Conservation (phyloP, 345 rosid species). For the Nasturtium officinale region DNA sequence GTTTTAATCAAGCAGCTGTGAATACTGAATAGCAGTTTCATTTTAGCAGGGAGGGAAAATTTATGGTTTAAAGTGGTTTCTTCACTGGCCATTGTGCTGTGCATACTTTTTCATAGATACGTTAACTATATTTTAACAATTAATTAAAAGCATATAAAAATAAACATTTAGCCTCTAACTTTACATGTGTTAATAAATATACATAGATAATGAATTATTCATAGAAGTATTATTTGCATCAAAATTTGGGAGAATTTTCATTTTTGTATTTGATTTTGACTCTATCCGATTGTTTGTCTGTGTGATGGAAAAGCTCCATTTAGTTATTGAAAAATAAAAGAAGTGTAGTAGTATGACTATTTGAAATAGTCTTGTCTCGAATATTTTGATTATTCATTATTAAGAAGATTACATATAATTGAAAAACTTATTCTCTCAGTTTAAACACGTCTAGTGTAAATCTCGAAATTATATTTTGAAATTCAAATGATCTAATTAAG, state of each 20-base stretch:
- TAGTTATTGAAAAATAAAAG: neutral
- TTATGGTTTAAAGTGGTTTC: conserved; percentile 18
- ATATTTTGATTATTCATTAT: neutral
- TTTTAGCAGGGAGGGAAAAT: neutral
- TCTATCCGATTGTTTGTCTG: neutral
- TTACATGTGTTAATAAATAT: neutral
- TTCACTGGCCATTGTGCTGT: neutral
- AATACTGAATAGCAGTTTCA: neutral
- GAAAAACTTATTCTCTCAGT: neutral
- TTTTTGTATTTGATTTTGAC: neutral
- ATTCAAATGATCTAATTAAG: conserved; percentile 5
- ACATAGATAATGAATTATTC: neutral
- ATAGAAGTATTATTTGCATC: neutral
- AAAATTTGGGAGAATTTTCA: conserved; percentile 4
- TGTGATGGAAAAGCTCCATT: neutral
- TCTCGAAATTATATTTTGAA: neutral
- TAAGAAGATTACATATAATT: too few species aligned
- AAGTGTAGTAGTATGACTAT: neutral
- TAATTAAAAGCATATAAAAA: neutral
- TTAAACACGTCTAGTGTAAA: neutral
- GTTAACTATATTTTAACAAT: neutral
- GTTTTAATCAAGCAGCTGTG: neutral
- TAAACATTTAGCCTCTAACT: neutral
- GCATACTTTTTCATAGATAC: conserved; percentile 1
- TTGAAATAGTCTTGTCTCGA: conserved; percentile 12